Evolutionary conservation across 306 rosid species (phyloP), one percentile per base, ranked within the genome.

Genomic region (Notholithocarpus densiflorus): DNA sequence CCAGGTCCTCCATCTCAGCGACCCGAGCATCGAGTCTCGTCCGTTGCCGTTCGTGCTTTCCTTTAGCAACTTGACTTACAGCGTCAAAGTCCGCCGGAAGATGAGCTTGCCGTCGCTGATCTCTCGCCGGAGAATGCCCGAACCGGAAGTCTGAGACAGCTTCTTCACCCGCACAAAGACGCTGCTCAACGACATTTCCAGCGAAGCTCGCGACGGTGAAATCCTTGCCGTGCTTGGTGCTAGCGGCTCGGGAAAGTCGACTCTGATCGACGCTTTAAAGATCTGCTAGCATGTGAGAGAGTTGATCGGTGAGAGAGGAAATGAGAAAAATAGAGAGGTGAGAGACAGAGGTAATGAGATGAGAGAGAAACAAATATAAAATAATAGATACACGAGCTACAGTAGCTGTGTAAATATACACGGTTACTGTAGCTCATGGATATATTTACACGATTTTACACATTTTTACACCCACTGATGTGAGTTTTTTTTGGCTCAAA

Each of bases 211-310:
- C 0, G 98, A 95, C 51, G 98, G 99, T 0, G 98, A 95, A 81
- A 90, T 95, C 64, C 78, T 95, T 27, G 98, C 98, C 8, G 97
- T 95, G 4, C 89, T 95, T 6, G 98, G 99, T 2, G 98, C 98
- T 0, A 92, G 98, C 53, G 98, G 98, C 5, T 92, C 98, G 0
- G 98, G 98, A 0, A 95, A 95, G 66, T 95, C 98, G 2, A 95
- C 98, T 1, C 82, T 95, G 6, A 92, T 95, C 24, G 98, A 95
- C 45, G 98, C 98, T 0, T 32, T 95, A 26, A 26, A 26, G 27
- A 26, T 26, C 2, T 26, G 2, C 1, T 26, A 26, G 27, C 2
- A 26, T 26, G 27, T 26, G 27, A 26, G 27, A 26, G 27, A 26
- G 27, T 26, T 26, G 2, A 26, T 26, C 27, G 27, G 27, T 26